Base-by-base conservation (phyloP, 2,329 filamentous ascomycete genomes). In the Aspergillus awamori region DNA sequence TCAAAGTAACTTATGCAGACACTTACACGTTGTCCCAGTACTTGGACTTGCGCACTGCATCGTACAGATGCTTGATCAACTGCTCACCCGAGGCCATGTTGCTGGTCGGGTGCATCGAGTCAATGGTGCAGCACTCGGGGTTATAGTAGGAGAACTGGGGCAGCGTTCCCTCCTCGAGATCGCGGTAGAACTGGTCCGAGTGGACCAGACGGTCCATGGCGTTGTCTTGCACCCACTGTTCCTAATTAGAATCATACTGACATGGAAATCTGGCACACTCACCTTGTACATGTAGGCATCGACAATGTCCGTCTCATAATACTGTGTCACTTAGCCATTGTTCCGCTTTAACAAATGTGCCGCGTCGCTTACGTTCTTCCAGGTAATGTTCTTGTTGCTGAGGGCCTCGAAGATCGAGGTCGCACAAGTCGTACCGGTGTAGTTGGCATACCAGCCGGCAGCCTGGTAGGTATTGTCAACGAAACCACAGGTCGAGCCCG, bases 131-230 rank as follows among this genome's bases (percentile, higher is more conserved):
- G 63, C 72, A 73, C 56, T 81, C 80, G 0, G 79, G 79, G 28
- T 80, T 80, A 57, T 80, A 77, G 63, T 80, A 81, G 20, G 84
- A 82, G 76, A 87, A 90, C 76, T 91, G 89, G 1, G 90, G 90
- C n/a, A 93, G 83, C 17, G 79, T 83, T 66, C 87, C 79, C 61
- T 76, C 77, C 60, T 83, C 79, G 7, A 93, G 81, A 70, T 94
- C 91, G 55, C 82, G 78, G 68, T 88, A 83, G 79, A 94, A 93
- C 17, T 73, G 58, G 48, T 66, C 63, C 8, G 70, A 70, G 53
- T 72, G 65, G 10, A 70, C 72, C 3, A 78, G 67, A 11, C 65
- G 65, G 57, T 74, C 68, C 65, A 75, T 72, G 53, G 70, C 72
- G 51, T 76, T 74, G 54, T 77, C 71, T 68, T 77, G 74, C 22